Conservation (phyloP, 495 filamentous ascomycete genomes). For the Clavariopsis aquatica region DNA sequence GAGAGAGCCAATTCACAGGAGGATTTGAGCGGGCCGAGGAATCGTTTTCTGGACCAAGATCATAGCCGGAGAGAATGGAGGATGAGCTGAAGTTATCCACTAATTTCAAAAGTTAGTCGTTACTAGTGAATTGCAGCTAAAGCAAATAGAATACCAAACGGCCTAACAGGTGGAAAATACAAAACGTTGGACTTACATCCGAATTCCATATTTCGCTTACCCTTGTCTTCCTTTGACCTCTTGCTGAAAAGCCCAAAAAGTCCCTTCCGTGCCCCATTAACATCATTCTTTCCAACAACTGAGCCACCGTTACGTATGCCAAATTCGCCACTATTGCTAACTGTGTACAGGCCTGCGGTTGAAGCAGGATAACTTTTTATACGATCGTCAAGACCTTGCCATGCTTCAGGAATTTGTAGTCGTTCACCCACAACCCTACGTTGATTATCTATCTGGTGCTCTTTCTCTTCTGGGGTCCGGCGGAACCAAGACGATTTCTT, state of each 20-base stretch:
- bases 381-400: constrained; percentile 40
- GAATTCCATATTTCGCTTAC: constrained; percentile 19
- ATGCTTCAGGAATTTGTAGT: constrained; percentile 32
- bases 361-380: constrained; percentile 9
- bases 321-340: constrained; percentile 43
- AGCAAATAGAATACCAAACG: neutral
- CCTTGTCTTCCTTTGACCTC: constrained; percentile 35
- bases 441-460: constrained; percentile 20
- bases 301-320: constrained; percentile 39
- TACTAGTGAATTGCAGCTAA: neutral
- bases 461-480: constrained; percentile 32
- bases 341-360: constrained; percentile 8
- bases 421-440: constrained; percentile 5
- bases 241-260: constrained; percentile 36
- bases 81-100: constrained; percentile 27
- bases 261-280: constrained; percentile 16
- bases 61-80: constrained; percentile 20
- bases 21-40: constrained; percentile 30
- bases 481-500: constrained; percentile 47
- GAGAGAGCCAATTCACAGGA: constrained; percentile 78
- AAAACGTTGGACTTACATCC: constrained; percentile 28
- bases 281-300: constrained; percentile 28
- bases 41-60: constrained; percentile 34
- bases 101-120: constrained; percentile 2
- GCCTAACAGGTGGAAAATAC: neutral